Conservation (phyloP, 257 asterid species). For the Primulina huaijiensis region DNA sequence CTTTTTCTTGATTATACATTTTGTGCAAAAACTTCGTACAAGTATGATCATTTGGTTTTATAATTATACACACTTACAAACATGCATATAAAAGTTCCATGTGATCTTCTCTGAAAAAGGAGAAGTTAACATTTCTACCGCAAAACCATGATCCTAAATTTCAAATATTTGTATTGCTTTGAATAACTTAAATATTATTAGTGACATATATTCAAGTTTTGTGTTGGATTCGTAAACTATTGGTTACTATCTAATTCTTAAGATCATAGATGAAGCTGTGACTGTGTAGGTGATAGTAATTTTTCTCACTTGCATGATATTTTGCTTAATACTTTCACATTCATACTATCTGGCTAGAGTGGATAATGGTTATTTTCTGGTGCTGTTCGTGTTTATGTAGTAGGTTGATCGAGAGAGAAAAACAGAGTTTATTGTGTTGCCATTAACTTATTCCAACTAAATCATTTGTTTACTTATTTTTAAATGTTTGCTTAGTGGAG, state of each 20-base stretch:
- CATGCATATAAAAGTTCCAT: too few relatives aligned
- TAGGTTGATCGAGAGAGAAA: neutral
- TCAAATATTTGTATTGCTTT: too few relatives aligned
- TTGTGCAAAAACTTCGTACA: too few relatives aligned
- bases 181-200: too few relatives aligned
- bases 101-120: too few relatives aligned
- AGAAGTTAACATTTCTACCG: too few relatives aligned
- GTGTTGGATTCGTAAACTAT: neutral
- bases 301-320: neutral
- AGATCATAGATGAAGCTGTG: neutral
- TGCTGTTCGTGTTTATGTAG: neutral
- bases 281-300: neutral
- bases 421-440: neutral
- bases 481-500: neutral
- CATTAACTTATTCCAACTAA: conserved; percentile 14
- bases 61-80: too few relatives aligned
- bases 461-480: neutral
- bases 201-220: too few relatives aligned
- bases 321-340: neutral
- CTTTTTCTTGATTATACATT: too few relatives aligned
- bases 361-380: neutral
- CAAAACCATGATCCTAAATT: too few relatives aligned
- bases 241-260: neutral
- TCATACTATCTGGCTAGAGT: neutral
- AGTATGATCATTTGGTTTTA: too few relatives aligned